Evolutionary conservation across 345 rosid species (phyloP).

Genomic region (Conringia planisiliqua): DNA sequence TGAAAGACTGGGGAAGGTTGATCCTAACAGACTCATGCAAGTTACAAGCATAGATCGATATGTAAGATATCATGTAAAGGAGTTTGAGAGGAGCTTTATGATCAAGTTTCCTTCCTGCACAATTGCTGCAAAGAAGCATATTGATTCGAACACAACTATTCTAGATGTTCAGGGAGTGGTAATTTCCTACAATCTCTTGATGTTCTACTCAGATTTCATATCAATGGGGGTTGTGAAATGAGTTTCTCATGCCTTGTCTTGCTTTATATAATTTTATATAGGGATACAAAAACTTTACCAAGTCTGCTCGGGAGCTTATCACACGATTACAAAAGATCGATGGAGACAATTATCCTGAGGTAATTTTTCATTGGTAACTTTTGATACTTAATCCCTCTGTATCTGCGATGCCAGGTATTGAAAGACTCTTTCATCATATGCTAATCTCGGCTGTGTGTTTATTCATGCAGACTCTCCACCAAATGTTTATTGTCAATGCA

Average conservation of each 20-base stretch:
- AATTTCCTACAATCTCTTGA: constrained; percentile 14
- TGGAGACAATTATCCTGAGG: constrained; percentile 99
- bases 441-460: constrained; percentile 28
- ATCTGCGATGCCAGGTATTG: constrained; percentile 60
- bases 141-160: constrained; percentile 94
- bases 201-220: background rate
- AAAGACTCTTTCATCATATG: constrained; percentile 36
- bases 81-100: constrained; percentile 85
- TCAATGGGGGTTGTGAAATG: constrained; percentile 38
- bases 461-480: constrained; percentile 82
- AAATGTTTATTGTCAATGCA: constrained; percentile 97
- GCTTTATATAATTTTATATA: constrained; percentile 25
- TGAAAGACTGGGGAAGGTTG: constrained; percentile 92
- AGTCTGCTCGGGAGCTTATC: constrained; percentile 93
- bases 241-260: constrained; percentile 26
- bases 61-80: constrained; percentile 85
- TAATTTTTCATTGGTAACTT: constrained; percentile 22
- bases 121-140: constrained; percentile 94
- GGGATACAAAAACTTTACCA: constrained; percentile 94
- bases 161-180: constrained; percentile 99
- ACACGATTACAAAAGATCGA: constrained; percentile 88
- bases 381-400: constrained; percentile 37
- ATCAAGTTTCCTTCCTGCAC: constrained; percentile 96
- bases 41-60: constrained; percentile 89
- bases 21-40: constrained; percentile 87